A percentile compares a stretch with the other conserved stretches of the same genome.
Evolutionary conservation across 257 asterid species (phyloP).

Genomic region (Solanum corneliomulleri): DNA sequence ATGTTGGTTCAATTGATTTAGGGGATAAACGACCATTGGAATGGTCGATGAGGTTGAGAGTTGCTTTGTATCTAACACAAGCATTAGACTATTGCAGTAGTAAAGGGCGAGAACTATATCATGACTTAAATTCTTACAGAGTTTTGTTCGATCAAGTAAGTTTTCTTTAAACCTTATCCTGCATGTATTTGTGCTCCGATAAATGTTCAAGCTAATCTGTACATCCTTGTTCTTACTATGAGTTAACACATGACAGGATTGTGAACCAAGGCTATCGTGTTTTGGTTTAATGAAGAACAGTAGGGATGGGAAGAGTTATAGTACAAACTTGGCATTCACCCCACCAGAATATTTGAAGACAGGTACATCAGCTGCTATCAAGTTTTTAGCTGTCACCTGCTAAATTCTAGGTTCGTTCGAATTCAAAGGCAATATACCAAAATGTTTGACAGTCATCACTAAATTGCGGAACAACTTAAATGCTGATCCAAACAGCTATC

Average conservation of each 20-base stretch:
- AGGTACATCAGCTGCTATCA: constrained; percentile 8
- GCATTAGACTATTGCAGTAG: constrained; percentile 43
- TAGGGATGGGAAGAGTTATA: constrained; percentile 41
- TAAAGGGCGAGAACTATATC: constrained; percentile 38
- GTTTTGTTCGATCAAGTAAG: constrained; percentile 36
- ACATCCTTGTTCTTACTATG: background rate
- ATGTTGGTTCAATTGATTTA: background rate
- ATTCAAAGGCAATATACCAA: background rate
- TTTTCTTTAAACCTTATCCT: background rate
- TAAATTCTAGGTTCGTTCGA: background rate
- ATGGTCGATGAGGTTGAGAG: constrained; percentile 46
- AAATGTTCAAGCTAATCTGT: background rate
- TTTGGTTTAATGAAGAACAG: constrained; percentile 48
- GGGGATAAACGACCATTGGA: constrained; percentile 38
- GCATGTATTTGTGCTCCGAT: background rate
- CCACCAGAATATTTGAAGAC: constrained; percentile 41
- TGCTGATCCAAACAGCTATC: background rate
- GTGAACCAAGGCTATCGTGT: constrained; percentile 38
- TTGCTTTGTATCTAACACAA: constrained; percentile 35
- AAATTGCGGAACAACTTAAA: background rate
- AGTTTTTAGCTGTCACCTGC: background rate
- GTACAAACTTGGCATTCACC: constrained; percentile 36
- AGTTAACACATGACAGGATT: constrained; percentile 15
- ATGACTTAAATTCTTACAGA: constrained; percentile 40
- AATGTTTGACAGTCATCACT: background rate